phyloP scores from a whole-genome alignment of 352 stramenopile genomes.

The Globisporangium nodosum region DNA sequence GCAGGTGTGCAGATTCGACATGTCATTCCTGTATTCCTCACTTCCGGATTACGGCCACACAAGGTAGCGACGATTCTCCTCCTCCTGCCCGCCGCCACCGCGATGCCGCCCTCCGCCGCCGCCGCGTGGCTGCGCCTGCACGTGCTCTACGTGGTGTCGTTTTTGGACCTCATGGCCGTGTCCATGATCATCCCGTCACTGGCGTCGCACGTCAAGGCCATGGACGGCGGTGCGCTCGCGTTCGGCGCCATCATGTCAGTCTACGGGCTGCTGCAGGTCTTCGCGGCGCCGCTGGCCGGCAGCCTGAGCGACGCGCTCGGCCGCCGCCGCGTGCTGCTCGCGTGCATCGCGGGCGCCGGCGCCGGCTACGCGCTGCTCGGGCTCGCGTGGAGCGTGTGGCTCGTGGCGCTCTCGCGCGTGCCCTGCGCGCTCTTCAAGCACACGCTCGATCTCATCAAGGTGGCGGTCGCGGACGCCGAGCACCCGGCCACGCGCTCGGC shows the following conservation, averaged over 20 bases:
- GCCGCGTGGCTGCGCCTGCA: slow-evolving; percentile 25
- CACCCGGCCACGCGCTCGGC: slow-evolving; percentile 28
- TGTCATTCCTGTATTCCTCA: too few relatives aligned
- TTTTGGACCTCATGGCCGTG: slow-evolving; percentile 76
- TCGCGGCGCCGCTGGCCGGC: slow-evolving; percentile 68
- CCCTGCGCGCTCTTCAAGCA: slow-evolving; percentile 77
- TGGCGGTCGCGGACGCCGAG: slow-evolving; percentile 58
- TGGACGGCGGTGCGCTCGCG: slow-evolving; percentile 59
- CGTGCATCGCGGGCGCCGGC: slow-evolving; percentile 54
- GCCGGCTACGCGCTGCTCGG: slow-evolving; percentile 66
- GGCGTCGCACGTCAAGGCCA: slow-evolving; percentile 67
- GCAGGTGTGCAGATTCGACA: too few relatives aligned
- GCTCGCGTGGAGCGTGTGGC: slow-evolving; percentile 73
- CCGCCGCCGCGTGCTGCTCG: slow-evolving; percentile 43
- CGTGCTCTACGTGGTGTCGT: slow-evolving; percentile 74
- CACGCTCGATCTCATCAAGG: slow-evolving; percentile 74
- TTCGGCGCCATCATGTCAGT: slow-evolving; percentile 81
- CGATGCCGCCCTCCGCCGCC: neutral
- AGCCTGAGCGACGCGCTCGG: slow-evolving; percentile 70
- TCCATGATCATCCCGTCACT: slow-evolving; percentile 85
- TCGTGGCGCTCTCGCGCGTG: slow-evolving; percentile 70
- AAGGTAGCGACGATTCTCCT: neutral
- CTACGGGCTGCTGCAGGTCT: slow-evolving; percentile 84
- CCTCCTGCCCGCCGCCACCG: neutral
- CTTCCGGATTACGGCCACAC: too few relatives aligned